phyloP scores from a whole-genome alignment of 176 grass and related monocot genomes.

The Musa beccarii region DNA sequence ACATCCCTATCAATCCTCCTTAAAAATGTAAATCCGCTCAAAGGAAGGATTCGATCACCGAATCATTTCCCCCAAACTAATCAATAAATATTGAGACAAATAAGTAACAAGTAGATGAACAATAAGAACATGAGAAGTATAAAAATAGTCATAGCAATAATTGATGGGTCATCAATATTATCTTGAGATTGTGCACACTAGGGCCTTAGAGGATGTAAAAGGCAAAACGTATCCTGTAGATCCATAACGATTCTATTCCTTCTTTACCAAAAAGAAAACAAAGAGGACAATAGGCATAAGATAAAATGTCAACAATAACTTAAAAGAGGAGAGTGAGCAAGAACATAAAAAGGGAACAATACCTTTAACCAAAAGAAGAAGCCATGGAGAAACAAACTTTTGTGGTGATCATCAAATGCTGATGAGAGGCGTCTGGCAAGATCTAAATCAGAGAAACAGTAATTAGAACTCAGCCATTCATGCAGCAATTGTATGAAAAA shows the following conservation, averaged over 20 bases:
- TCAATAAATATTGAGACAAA: not conserved
- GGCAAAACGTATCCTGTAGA: not conserved
- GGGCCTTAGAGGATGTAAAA: not conserved
- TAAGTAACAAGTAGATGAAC: not conserved
- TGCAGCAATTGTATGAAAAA: not conserved
- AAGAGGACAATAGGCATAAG: not conserved
- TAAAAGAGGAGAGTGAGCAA: not conserved
- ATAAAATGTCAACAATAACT: not conserved
- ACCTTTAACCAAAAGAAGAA: conserved; percentile 21
- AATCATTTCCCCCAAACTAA: too few species aligned
- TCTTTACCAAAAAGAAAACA: not conserved
- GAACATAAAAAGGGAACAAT: not conserved
- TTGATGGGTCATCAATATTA: not conserved
- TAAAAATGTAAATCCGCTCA: too few species aligned
- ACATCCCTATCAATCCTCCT: too few species aligned
- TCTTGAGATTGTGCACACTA: not conserved
- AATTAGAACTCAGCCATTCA: not conserved
- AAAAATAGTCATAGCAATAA: not conserved
- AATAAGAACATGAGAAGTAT: not conserved
- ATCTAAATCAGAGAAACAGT: not conserved
- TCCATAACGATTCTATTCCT: not conserved
- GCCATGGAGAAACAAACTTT: not conserved
- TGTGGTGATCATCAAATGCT: not conserved
- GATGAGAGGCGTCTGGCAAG: not conserved
- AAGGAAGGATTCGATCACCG: too few species aligned